These are phyloP conservation scores for Diversispora epigaea DNA, from an alignment of 192 early-diverging fungal genomes.

Conservation along the genomic window DNA sequence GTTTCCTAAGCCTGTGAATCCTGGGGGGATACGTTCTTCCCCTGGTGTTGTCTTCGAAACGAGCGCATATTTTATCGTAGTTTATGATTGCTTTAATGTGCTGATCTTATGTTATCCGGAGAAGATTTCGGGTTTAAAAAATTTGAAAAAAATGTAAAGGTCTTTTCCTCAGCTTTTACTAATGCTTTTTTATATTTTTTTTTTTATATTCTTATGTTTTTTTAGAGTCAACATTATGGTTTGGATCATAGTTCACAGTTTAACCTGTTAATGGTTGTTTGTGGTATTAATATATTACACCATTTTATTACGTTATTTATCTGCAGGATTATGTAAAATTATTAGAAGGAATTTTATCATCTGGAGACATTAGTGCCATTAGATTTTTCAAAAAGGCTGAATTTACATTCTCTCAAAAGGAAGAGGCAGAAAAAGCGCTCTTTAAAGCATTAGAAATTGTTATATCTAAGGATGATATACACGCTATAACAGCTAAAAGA, in stretches of 20 bases:
- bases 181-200: slow-evolving; percentile 16
- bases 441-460: slow-evolving; percentile 14
- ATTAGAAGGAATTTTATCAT: slow-evolving; percentile 27
- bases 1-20: too few species aligned
- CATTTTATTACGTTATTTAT: slow-evolving; percentile 16
- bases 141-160: too few species aligned
- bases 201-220: slow-evolving; percentile 13
- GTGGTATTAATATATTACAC: slow-evolving; percentile 25
- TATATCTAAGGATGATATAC: slow-evolving; percentile 8
- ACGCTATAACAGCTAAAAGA: slow-evolving; percentile 20
- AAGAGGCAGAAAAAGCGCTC: slow-evolving; percentile 21
- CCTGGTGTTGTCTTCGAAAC: too few species aligned
- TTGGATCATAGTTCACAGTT: too few species aligned
- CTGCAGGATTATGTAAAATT: slow-evolving; percentile 23
- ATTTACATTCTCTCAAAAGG: slow-evolving; percentile 16
- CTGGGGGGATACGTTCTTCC: too few species aligned
- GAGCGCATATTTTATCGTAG: too few species aligned
- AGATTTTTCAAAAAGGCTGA: slow-evolving; percentile 26
- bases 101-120: too few species aligned
- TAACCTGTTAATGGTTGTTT: slow-evolving; percentile 1
- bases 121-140: too few species aligned
- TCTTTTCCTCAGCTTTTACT: too few species aligned
- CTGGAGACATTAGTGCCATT: slow-evolving; percentile 19
- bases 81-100: too few species aligned
- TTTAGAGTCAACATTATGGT: slow-evolving; percentile 25